Evolutionary conservation across 2,329 filamentous ascomycete genomes (phyloP).

Genomic region (Pyricularia grisea): DNA sequence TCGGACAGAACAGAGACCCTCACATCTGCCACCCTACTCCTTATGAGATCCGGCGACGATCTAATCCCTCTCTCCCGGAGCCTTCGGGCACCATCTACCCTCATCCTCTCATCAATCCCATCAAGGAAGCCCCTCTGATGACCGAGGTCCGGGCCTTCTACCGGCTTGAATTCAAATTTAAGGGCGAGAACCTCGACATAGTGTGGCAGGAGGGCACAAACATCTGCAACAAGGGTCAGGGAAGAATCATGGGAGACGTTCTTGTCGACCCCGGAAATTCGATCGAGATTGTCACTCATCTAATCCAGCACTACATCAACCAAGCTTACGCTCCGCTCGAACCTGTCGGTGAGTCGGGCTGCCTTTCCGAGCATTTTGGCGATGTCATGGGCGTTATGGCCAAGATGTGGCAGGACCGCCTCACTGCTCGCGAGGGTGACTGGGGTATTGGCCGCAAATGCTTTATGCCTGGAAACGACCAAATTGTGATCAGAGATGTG

Average conservation of each 20-base stretch:
- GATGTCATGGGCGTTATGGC: constrained; percentile 50
- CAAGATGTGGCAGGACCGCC: constrained; percentile 40
- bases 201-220: not conserved
- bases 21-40: not conserved
- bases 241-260: not conserved
- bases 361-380: constrained; percentile 46
- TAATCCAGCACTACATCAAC: constrained; percentile 36
- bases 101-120: not conserved
- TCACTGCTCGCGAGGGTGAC: constrained; percentile 34
- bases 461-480: constrained; percentile 39
- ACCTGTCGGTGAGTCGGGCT: constrained; percentile 42
- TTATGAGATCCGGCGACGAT: not conserved
- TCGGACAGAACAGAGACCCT: not conserved
- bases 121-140: not conserved
- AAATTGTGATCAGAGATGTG: constrained; percentile 42
- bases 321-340: constrained; percentile 38
- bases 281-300: not conserved
- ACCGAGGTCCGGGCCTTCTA: not conserved
- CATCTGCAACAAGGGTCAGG: not conserved
- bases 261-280: not conserved
- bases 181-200: not conserved
- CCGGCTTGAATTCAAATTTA: not conserved
- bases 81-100: not conserved
- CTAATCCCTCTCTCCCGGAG: not conserved
- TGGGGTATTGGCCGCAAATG: constrained; percentile 47